phyloP scores from a whole-genome alignment of 768 basidiomycete genomes.

The Tulasnella sp. region DNA sequence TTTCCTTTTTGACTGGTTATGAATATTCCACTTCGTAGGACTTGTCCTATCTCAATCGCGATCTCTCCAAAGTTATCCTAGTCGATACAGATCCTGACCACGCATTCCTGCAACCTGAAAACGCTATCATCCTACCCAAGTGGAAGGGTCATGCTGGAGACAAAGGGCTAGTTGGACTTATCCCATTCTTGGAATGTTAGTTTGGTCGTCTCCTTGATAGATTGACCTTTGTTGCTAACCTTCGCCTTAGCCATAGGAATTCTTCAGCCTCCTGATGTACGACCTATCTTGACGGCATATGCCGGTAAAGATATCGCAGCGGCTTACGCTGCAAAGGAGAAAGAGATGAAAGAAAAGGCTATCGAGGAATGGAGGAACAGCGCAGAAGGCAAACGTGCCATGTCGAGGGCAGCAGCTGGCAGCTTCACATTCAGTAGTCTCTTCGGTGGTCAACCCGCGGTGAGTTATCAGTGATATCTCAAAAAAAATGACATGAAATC shows the following conservation, averaged over 20 bases:
- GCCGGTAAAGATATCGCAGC: slow-evolving; percentile 75
- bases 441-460: slow-evolving; percentile 26
- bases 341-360: slow-evolving; percentile 61
- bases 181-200: slow-evolving; percentile 90
- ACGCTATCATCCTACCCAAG: slow-evolving; percentile 66
- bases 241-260: slow-evolving; percentile 66
- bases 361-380: slow-evolving; percentile 66
- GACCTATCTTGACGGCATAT: slow-evolving; percentile 76
- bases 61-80: slow-evolving; percentile 75
- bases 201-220: slow-evolving; percentile 12
- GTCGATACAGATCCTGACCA: slow-evolving; percentile 80
- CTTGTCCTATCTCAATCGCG: slow-evolving; percentile 86
- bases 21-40: slow-evolving; percentile 38
- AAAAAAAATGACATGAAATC: too few species aligned
- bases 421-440: slow-evolving; percentile 36
- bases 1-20: not conserved
- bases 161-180: slow-evolving; percentile 74
- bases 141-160: slow-evolving; percentile 76
- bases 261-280: slow-evolving; percentile 74
- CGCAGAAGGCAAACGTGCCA: slow-evolving; percentile 21
- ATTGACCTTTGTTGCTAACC: not conserved
- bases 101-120: slow-evolving; percentile 68
- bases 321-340: slow-evolving; percentile 83
- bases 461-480: not conserved
- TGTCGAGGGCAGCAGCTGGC: slow-evolving; percentile 25